These are phyloP conservation scores for Paecilomyces variotii DNA, from an alignment of 2,329 filamentous ascomycete species.

Conservation along the genomic window DNA sequence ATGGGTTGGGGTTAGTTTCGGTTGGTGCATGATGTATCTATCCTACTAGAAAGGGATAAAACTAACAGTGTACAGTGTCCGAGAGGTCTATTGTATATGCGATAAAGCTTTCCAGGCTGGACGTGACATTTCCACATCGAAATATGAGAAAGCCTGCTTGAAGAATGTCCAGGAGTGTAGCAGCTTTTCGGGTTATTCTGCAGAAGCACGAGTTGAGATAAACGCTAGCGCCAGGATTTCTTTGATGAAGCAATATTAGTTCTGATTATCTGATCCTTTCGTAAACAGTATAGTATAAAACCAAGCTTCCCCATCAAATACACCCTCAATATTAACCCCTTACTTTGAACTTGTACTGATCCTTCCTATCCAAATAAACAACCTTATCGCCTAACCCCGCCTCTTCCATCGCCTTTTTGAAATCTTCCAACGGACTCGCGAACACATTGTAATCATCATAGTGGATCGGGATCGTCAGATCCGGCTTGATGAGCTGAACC, in stretches of 20 bases:
- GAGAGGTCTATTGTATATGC: no score
- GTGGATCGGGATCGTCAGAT: slow-evolving; percentile 57
- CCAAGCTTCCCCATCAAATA: background rate
- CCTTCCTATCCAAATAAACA: slow-evolving; percentile 53
- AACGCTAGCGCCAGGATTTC: background rate
- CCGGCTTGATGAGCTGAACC: slow-evolving; percentile 51
- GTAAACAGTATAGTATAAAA: background rate
- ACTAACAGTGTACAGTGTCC: no score
- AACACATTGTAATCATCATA: slow-evolving; percentile 60
- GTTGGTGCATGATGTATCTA: no score
- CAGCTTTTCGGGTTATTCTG: background rate
- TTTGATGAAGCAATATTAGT: background rate
- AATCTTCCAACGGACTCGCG: slow-evolving; percentile 51
- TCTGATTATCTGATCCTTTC: background rate
- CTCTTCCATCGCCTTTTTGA: slow-evolving; percentile 48
- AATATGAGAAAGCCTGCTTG: background rate
- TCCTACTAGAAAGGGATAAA: no score
- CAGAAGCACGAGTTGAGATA: background rate
- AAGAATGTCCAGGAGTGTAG: background rate
- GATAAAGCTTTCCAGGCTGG: background rate
- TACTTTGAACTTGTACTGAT: slow-evolving; percentile 50
- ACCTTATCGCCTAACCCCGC: slow-evolving; percentile 47
- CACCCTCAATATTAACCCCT: slow-evolving; percentile 2
- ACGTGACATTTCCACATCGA: background rate
- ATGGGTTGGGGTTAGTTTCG: no score